Evolutionary conservation across 2,329 filamentous ascomycete species (phyloP), one percentile per base, ranked within the genome.

Genomic region (Diaporthe aspalathi): DNA sequence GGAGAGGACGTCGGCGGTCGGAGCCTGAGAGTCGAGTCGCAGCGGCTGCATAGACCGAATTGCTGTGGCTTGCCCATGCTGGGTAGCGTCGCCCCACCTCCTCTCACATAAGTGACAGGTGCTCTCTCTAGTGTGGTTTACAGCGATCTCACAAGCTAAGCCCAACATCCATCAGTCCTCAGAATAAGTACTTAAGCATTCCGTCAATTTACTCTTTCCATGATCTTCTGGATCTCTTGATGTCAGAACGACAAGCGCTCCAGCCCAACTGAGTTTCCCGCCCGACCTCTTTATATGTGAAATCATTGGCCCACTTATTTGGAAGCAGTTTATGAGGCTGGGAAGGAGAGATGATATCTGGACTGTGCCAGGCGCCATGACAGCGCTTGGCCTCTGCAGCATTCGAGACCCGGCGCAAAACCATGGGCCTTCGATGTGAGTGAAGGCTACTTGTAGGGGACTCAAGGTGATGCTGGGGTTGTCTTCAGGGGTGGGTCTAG

Each of bases 1-100:
- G 49, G 60, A 65, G 60, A 38, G 35, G 35, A 65, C 43, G 60
- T 65, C 60, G 60, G 60, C 27, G 43, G 60, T 65, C 60, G 60
- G 60, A 65, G 45, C 45, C 60, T 65, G 45, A 29, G 22, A 32
- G 5, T 35, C 32, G n/a, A 35, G 60, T 65, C 60, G 35, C 35
- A 38, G 35, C 6, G 60, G 45, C 45, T 38, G 29, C 29, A 45
- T 65, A 29, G 60, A 11, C 38, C 60, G n/a, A 65, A 50, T 65
- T 63, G n/a, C n/a, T n/a, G n/a, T n/a, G 57, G 57, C 57, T 22
- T 63, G 38, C n/a, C 57, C 27, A 47, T 32, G 57, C 57, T 32
- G 53, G 27, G 50, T 38, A 38, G 35, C 32, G 27, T 12, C 14
- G 29, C 68, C 56, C 43, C 54, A 50, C 50, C 50, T 27, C 32